A percentile compares a stretch with the other conserved stretches of the same genome.
Conservation (phyloP, 257 asterid species). For the Haberlea rhodopensis region DNA sequence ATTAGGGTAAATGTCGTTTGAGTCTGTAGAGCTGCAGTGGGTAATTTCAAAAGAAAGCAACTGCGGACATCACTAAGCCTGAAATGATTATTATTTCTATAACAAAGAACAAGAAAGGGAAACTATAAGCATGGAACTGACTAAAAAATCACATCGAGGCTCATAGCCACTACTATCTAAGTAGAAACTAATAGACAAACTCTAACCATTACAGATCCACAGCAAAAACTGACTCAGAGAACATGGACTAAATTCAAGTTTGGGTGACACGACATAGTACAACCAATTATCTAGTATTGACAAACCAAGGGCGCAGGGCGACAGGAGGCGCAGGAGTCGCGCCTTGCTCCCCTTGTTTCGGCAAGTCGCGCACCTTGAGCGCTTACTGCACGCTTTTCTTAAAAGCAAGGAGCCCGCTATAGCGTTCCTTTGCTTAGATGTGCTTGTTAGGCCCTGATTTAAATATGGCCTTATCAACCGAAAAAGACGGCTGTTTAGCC, state of each 20-base stretch:
- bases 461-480: no score
- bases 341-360: no score
- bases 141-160: neutral
- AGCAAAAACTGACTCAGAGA: neutral
- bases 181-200: neutral
- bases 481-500: no score
- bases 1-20: neutral
- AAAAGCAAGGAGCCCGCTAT: no score
- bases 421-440: no score
- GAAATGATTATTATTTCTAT: neutral
- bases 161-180: neutral
- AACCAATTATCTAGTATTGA: neutral
- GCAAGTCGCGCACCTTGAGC: no score
- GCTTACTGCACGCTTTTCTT: no score
- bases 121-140: slow-evolving; percentile 10
- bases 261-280: neutral
- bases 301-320: neutral
- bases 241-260: neutral
- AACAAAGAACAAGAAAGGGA: neutral
- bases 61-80: neutral
- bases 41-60: neutral
- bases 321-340: no score
- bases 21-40: neutral
- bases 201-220: neutral
- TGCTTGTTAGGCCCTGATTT: no score